Evolutionary conservation across 257 asterid genomes (phyloP).

Genomic region (Gentiana dahurica): DNA sequence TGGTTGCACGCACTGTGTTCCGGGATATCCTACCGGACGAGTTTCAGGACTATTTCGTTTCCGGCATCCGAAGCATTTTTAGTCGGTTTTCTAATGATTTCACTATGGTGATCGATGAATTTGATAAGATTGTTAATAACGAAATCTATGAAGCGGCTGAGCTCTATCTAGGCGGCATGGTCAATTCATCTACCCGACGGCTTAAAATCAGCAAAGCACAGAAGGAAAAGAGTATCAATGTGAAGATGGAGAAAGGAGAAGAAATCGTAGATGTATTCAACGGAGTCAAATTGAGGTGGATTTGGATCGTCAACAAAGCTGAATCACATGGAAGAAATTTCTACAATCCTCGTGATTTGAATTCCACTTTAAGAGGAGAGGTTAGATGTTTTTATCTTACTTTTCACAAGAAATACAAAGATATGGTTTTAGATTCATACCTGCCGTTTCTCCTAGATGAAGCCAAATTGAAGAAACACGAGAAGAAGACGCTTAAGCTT

Average conservation of each 20-base stretch:
- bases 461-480: constrained; percentile 22
- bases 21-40: constrained; percentile 34
- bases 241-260: constrained; percentile 35
- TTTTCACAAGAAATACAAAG: constrained; percentile 37
- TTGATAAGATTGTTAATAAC: constrained; percentile 37
- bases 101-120: constrained; percentile 49
- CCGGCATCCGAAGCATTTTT: constrained; percentile 24
- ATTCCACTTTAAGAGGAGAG: constrained; percentile 28
- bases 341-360: constrained; percentile 30
- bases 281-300: constrained; percentile 42
- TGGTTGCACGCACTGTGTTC: constrained; percentile 38
- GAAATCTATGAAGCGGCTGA: constrained; percentile 56
- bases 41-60: constrained; percentile 32
- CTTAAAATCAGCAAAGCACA: constrained; percentile 46
- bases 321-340: constrained; percentile 10
- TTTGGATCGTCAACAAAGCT: constrained; percentile 21
- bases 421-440: constrained; percentile 28
- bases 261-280: constrained; percentile 25
- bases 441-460: constrained; percentile 26
- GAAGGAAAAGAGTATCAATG: constrained; percentile 28
- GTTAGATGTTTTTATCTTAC: constrained; percentile 48
- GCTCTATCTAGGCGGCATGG: constrained; percentile 32
- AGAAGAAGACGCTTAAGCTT: constrained; percentile 40
- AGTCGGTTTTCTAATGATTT: constrained; percentile 33
- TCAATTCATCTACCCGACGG: constrained; percentile 32